A percentile compares a stretch with the other conserved stretches of the same genome.
These are phyloP conservation scores for Sporothrix globosa DNA, from an alignment of 2,329 filamentous ascomycete genomes.

Conservation along the genomic window DNA sequence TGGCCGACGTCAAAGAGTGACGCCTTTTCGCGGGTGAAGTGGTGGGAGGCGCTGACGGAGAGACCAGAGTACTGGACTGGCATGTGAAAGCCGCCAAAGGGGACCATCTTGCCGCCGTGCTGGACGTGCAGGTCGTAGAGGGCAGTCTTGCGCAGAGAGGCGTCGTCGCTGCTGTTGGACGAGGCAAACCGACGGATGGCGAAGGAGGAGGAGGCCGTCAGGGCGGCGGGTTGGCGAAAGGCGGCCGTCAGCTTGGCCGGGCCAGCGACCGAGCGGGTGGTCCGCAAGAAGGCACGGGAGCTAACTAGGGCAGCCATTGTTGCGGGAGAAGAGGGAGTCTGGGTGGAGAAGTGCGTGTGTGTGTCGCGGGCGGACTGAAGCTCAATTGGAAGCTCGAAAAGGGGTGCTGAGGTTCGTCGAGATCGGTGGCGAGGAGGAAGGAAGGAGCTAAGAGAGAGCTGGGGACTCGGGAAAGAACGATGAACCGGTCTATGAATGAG, in stretches of 20 bases:
- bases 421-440: neutral
- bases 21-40: conserved; percentile 83
- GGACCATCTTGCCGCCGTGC: conserved; percentile 88
- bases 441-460: neutral
- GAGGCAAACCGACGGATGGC: conserved; percentile 4
- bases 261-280: conserved; percentile 17
- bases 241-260: neutral
- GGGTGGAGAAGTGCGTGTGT: neutral
- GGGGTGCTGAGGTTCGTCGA: neutral
- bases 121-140: conserved; percentile 54
- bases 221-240: neutral
- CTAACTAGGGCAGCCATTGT: conserved; percentile 27
- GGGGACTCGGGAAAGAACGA: neutral
- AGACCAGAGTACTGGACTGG: conserved; percentile 83
- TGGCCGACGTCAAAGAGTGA: conserved; percentile 96
- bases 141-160: conserved; percentile 42
- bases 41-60: conserved; percentile 81
- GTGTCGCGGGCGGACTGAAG: neutral
- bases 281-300: conserved; percentile 26
- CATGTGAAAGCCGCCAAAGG: conserved; percentile 93
- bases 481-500: neutral
- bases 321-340: neutral
- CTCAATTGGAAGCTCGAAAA: neutral
- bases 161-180: conserved; percentile 24
- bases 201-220: neutral